These are phyloP conservation scores for Suhomyces bokatorum DNA, from an alignment of 1,139 yeast species.

Conservation along the genomic window DNA sequence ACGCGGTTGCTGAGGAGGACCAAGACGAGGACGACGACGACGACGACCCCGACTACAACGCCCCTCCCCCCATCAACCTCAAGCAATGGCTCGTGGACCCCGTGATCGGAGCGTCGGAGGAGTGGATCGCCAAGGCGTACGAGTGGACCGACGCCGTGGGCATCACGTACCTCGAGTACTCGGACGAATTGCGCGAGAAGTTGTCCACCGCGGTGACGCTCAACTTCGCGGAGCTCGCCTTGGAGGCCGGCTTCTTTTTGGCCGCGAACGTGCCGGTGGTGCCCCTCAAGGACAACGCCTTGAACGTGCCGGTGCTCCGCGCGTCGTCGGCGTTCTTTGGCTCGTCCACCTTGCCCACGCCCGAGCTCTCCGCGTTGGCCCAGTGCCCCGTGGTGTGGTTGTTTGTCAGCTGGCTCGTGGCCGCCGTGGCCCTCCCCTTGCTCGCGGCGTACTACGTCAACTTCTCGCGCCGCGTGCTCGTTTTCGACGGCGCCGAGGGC, in stretches of 20 bases:
- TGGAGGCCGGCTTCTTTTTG: constrained; percentile 41
- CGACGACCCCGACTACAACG: constrained; percentile 27
- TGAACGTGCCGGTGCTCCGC: constrained; percentile 42
- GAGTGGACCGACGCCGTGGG: constrained; percentile 42
- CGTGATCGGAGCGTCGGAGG: constrained; percentile 34
- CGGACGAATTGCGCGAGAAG: constrained; percentile 49
- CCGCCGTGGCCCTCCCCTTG: constrained; percentile 47
- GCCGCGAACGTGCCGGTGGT: constrained; percentile 40
- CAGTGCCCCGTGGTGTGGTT: constrained; percentile 33
- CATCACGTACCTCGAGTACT: constrained; percentile 42
- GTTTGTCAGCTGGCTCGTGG: constrained; percentile 41
- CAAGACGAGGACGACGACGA: constrained; percentile 24
- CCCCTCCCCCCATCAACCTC: constrained; percentile 45
- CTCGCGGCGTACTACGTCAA: constrained; percentile 52
- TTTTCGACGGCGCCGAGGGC: constrained; percentile 20
- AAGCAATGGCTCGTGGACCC: constrained; percentile 44
- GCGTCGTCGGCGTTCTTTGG: constrained; percentile 35
- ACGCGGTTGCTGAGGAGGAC: constrained; percentile 25
- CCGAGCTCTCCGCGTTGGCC: constrained; percentile 40
- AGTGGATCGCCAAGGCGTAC: constrained; percentile 28
- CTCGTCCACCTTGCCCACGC: constrained; percentile 26
- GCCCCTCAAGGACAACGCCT: constrained; percentile 37
- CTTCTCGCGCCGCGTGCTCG: constrained; percentile 47
- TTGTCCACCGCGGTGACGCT: constrained; percentile 51
- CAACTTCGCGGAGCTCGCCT: constrained; percentile 40